Evolutionary conservation across 805 yeast genomes (phyloP), one percentile per base, ranked within the genome.

Genomic region (Kluyveromyces lactis): DNA sequence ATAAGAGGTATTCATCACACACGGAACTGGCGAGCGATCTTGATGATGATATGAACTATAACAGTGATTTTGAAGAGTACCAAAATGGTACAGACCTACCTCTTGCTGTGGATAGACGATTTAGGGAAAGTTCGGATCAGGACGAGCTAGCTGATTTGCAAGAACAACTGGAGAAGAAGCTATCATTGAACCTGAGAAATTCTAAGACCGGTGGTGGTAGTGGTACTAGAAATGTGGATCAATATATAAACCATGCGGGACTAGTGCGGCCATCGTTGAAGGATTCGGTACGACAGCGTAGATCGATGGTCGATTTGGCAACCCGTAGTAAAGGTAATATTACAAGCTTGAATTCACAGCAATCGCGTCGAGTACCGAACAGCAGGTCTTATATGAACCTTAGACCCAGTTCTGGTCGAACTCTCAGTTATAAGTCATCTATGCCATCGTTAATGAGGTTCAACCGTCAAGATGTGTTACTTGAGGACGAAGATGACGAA

Each of bases 261-360:
- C 9, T 26, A 15, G 16, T 11, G 7, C 8, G 16, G 8, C 33
- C 31, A 7, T 23, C 29, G 10, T 26, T 33, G 4, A 23, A 32
- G 16, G 41, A 18, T 21, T 27, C 37, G 6, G 32, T 59, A 10
- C 50, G 51, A 33, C 61, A 59, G 32, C 62, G 60, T 2, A 51
- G 53, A 29, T 59, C 64, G 0, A 58, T 59, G 62, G 42, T 53
- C 49, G 54, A 58, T 18, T 40, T 60, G 29, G 52, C 40, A n/a
- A 31, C 42, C 10, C 31, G 42, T 18, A 38, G 39, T 21, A 15
- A 21, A 10, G 43, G 44, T 7, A 31, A 34, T 4, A 27, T n/a
- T n/a, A 7, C 7, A 12, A 27, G 6, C 7, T 27, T 27, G 30
- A 23, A 43, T 13, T 19, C 31, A n/a, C 15, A 36, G 16, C 41